Percentiles rank a stretch among this genome's conserved stretches.
Conservation (phyloP, 805 yeast species). For the Limtongia smithiae region DNA sequence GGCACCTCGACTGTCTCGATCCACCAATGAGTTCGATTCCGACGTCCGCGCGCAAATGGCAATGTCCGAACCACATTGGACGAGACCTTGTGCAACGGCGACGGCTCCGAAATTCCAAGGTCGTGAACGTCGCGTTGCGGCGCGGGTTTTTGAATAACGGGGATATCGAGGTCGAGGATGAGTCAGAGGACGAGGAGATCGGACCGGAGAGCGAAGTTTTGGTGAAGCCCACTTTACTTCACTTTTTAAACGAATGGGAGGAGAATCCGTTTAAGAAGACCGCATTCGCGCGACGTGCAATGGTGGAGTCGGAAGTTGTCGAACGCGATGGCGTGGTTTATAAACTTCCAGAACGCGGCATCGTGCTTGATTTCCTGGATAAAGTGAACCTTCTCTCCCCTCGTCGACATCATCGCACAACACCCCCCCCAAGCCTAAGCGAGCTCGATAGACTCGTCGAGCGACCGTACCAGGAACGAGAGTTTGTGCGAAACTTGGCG, state of each 20-base stretch:
- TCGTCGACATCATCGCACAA: constrained; percentile 1
- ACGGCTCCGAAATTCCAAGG: constrained; percentile 48
- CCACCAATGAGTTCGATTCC: constrained; percentile 73
- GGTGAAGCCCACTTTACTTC: constrained; percentile 19
- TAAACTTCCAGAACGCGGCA: constrained; percentile 63
- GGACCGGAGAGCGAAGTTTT: constrained; percentile 10
- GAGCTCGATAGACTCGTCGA: constrained; percentile 23
- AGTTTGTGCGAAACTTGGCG: constrained; percentile 24
- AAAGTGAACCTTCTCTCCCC: constrained; percentile 44
- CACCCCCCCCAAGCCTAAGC: constrained; percentile 6
- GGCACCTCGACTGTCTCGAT: constrained; percentile 85
- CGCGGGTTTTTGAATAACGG: constrained; percentile 55
- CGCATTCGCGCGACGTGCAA: constrained; percentile 5
- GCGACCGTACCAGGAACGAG: constrained; percentile 22
- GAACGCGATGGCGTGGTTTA: constrained; percentile 49
- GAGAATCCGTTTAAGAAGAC: constrained; percentile 12
- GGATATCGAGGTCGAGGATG: constrained; percentile 51
- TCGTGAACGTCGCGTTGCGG: constrained; percentile 53
- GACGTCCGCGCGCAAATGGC: constrained; percentile 77
- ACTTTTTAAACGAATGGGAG: constrained; percentile 23
- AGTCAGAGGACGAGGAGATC: constrained; percentile 41
- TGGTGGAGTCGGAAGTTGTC: constrained; percentile 34
- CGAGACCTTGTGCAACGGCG: constrained; percentile 32
- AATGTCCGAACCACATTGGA: constrained; percentile 77
- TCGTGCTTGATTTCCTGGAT: constrained; percentile 64